Evolutionary conservation across 2,329 filamentous ascomycete genomes (phyloP).

Genomic region (Aspergillus piperis): DNA sequence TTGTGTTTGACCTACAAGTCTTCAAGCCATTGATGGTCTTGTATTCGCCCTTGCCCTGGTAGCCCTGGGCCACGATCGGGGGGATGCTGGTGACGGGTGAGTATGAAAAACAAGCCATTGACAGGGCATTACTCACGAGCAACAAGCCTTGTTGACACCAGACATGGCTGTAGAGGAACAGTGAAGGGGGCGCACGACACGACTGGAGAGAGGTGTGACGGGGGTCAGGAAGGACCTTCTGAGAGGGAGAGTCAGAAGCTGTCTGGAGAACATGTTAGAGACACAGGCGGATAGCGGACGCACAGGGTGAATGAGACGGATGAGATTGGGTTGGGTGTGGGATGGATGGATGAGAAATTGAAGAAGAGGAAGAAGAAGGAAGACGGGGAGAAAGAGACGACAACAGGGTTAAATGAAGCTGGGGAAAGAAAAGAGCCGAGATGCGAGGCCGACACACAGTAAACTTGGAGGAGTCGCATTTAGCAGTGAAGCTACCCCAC

Average conservation of each 20-base stretch:
- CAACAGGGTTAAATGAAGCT: too few relatives aligned
- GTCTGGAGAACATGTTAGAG: constrained; percentile 21
- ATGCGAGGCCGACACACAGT: too few relatives aligned
- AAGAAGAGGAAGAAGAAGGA: neutral
- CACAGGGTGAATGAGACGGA: neutral
- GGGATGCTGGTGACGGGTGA: constrained; percentile 37
- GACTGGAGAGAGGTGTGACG: constrained; percentile 10
- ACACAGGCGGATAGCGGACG: neutral
- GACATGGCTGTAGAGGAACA: constrained; percentile 37
- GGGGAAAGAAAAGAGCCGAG: too few relatives aligned
- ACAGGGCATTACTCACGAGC: constrained; percentile 40
- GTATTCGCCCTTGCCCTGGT: constrained; percentile 60
- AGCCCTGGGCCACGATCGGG: constrained; percentile 46
- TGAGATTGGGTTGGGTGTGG: neutral
- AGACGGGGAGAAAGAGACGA: neutral
- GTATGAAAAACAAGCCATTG: neutral
- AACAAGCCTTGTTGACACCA: constrained; percentile 48
- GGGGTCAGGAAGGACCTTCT: constrained; percentile 23
- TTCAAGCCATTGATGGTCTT: constrained; percentile 62
- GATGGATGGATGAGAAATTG: neutral
- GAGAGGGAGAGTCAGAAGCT: constrained; percentile 27
- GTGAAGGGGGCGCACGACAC: constrained; percentile 19
- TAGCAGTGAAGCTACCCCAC: too few relatives aligned
- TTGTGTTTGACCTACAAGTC: constrained; percentile 50
- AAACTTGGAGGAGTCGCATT: too few relatives aligned